Percentiles rank a stretch among this genome's conserved stretches.
Evolutionary conservation across 352 stramenopile genomes (phyloP).

Genomic region (Phytophthora kernoviae): DNA sequence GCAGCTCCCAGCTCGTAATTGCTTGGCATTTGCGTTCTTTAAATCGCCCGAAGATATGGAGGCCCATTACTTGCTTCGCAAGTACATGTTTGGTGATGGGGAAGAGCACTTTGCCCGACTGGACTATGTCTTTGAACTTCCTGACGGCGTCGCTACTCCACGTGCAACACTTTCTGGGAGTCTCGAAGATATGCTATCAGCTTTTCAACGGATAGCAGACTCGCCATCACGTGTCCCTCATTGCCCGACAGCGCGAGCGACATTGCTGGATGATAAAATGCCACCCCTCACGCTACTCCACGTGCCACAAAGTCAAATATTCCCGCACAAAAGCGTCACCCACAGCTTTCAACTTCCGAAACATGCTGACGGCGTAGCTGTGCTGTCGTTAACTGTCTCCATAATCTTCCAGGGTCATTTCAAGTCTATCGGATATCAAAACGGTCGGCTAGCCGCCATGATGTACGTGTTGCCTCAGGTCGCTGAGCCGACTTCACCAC

Average conservation of each 20-base stretch:
- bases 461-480: conserved; percentile 62
- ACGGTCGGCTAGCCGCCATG: conserved; percentile 75
- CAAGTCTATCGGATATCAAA: conserved; percentile 70
- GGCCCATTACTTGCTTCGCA: conserved; percentile 61
- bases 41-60: conserved; percentile 62
- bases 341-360: conserved; percentile 66
- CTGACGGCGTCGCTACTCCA: conserved; percentile 14
- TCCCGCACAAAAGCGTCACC: conserved; percentile 63
- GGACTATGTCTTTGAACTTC: conserved; percentile 46
- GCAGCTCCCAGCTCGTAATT: conserved; percentile 60
- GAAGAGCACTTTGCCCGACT: conserved; percentile 58
- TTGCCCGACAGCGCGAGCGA: conserved; percentile 21
- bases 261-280: conserved; percentile 44
- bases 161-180: conserved; percentile 16
- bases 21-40: conserved; percentile 75
- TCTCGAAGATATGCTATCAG: conserved; percentile 42
- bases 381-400: conserved; percentile 60
- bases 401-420: conserved; percentile 83
- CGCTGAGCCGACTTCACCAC: conserved; percentile 9
- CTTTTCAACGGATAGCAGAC: conserved; percentile 33
- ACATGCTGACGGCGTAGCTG: conserved; percentile 30
- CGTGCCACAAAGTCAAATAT: conserved; percentile 50
- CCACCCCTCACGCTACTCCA: conserved; percentile 40
- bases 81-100: conserved; percentile 76
- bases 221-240: conserved; percentile 10